phyloP scores from a whole-genome alignment of 345 rosid genomes.

The Firmiana major region DNA sequence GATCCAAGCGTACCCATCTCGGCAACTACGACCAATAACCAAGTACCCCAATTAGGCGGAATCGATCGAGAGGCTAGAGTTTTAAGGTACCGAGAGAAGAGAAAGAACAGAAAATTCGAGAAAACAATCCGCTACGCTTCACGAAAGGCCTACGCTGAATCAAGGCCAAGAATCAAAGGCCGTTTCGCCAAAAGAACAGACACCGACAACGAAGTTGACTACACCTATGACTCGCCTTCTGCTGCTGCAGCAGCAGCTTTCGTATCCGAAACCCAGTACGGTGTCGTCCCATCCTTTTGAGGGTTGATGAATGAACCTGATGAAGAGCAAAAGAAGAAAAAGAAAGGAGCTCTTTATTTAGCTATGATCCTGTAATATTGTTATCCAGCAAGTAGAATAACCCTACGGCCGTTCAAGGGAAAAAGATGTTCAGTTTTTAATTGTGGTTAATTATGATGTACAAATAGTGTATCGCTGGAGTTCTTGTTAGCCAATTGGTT shows the following conservation, averaged over 20 bases:
- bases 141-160: conserved; percentile 89
- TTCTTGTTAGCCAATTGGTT: background rate
- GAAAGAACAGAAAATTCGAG: conserved; percentile 94
- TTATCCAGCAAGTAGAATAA: background rate
- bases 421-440: background rate
- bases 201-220: conserved; percentile 35
- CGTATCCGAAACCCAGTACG: conserved; percentile 42
- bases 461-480: conserved; percentile 9
- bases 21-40: conserved; percentile 13
- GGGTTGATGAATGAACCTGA: background rate
- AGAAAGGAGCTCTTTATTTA: background rate
- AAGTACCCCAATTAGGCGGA: conserved; percentile 38
- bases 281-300: conserved; percentile 71
- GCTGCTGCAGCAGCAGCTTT: conserved; percentile 10
- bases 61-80: conserved; percentile 89
- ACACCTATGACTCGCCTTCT: conserved; percentile 13
- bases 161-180: conserved; percentile 92
- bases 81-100: conserved; percentile 88
- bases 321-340: background rate
- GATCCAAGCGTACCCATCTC: conserved; percentile 25
- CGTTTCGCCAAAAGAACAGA: conserved; percentile 81
- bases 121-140: conserved; percentile 95
- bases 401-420: background rate
- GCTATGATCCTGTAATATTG: background rate
- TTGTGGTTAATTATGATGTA: background rate